phyloP scores from a whole-genome alignment of 2,329 filamentous ascomycete genomes.

The Mycosphaerelloides madeirae region DNA sequence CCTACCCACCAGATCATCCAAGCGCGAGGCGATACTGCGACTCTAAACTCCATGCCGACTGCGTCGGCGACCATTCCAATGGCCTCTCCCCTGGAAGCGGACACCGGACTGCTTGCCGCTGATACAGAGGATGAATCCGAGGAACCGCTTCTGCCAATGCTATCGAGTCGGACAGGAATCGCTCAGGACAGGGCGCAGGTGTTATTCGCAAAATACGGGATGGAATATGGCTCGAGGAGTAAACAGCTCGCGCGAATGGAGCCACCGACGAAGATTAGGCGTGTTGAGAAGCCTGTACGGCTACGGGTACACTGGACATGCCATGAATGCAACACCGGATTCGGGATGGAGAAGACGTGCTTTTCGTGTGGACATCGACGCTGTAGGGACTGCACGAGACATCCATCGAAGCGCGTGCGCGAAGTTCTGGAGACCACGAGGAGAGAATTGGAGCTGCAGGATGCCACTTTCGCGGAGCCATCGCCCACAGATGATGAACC shows the following conservation, averaged over 20 bases:
- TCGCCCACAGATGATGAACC: constrained; percentile 6
- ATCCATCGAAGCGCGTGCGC: constrained; percentile 62
- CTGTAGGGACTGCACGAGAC: constrained; percentile 74
- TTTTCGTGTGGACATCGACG: constrained; percentile 70
- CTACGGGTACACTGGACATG: constrained; percentile 76
- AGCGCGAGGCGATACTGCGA: constrained; percentile 3
- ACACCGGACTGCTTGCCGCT: constrained; percentile 2
- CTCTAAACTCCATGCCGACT: not conserved
- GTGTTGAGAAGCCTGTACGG: constrained; percentile 59
- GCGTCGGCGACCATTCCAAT: not conserved
- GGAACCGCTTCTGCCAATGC: constrained; percentile 20
- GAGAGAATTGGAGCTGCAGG: constrained; percentile 32
- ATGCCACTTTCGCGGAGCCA: constrained; percentile 4
- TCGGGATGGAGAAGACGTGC: constrained; percentile 69
- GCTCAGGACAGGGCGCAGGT: constrained; percentile 29
- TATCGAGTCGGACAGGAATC: constrained; percentile 13
- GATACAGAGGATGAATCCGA: constrained; percentile 17
- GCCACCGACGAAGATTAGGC: constrained; percentile 24
- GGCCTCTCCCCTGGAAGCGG: not conserved
- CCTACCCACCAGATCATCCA: not conserved
- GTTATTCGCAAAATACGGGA: constrained; percentile 41
- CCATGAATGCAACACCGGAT: constrained; percentile 72
- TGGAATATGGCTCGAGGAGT: constrained; percentile 28
- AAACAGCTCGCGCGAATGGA: constrained; percentile 11
- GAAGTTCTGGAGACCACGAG: constrained; percentile 51